Conservation (phyloP, 139 green algal species). For the Micromonas pusilla region DNA sequence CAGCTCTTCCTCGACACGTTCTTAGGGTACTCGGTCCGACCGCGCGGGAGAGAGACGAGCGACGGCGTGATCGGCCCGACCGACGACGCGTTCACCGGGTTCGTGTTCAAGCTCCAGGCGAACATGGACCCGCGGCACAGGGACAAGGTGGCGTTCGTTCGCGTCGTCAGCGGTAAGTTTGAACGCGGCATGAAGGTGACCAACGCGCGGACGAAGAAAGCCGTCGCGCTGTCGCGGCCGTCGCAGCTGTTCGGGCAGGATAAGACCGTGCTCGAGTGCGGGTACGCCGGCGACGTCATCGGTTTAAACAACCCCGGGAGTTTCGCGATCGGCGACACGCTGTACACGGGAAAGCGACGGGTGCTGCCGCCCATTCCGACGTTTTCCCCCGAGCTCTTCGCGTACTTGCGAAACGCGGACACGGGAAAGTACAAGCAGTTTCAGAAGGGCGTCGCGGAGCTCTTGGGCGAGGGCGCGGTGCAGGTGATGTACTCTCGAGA, state of each 20-base stretch:
- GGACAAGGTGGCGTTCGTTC: slow-evolving; percentile 56
- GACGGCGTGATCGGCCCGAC: slow-evolving; percentile 40
- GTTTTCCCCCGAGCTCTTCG: slow-evolving; percentile 71
- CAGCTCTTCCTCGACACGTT: slow-evolving; percentile 66
- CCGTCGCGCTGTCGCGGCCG: slow-evolving; percentile 54
- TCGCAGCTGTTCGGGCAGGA: slow-evolving; percentile 70
- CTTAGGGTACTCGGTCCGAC: slow-evolving; percentile 34
- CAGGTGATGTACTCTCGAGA: slow-evolving; percentile 46
- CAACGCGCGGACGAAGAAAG: slow-evolving; percentile 56
- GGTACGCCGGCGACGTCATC: slow-evolving; percentile 64
- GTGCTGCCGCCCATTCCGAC: slow-evolving; percentile 65
- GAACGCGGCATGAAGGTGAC: slow-evolving; percentile 65
- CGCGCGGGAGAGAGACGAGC: slow-evolving; percentile 30
- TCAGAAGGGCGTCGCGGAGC: slow-evolving; percentile 59
- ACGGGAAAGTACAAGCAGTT: slow-evolving; percentile 68
- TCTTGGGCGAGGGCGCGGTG: slow-evolving; percentile 65
- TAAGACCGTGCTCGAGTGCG: slow-evolving; percentile 41
- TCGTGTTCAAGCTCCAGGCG: slow-evolving; percentile 69
- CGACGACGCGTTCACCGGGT: slow-evolving; percentile 48
- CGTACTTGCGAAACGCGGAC: slow-evolving; percentile 52
- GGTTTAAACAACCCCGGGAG: slow-evolving; percentile 67
- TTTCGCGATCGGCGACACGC: slow-evolving; percentile 61
- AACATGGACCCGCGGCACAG: slow-evolving; percentile 75
- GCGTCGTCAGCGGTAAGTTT: slow-evolving; percentile 49
- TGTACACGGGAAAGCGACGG: slow-evolving; percentile 31